Evolutionary conservation across 108 stramenopile species (phyloP), one percentile per base, ranked within the genome.

Genomic region (Conticribra weissflogii): DNA sequence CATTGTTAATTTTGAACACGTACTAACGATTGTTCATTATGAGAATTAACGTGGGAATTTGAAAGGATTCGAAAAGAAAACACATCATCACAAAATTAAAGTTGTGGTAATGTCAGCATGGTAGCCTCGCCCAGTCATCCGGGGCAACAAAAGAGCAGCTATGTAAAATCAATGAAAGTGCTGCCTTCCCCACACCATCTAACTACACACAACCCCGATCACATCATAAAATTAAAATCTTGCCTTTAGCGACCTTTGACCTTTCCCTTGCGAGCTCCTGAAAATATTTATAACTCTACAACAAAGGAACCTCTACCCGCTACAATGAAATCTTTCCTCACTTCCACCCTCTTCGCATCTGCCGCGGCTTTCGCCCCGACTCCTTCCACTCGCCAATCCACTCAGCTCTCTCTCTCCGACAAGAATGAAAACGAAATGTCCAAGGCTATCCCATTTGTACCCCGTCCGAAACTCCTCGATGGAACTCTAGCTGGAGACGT

Each of bases 401-500:
- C 58, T 3, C 19, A 33, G 18, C 63, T 48, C 58, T 72, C 81
- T 54, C 48, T 57, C 18, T 15, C 57, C 34, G 77, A 59, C 56
- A 82, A 73, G 19, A 68, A 82, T 32, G 53, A 71, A 7, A 51
- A 74, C 17, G 81, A 86, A 22, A 88, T 83, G 85, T 86, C 84
- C 61, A 70, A 83, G 59, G 83, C 93, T 16, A 79, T 94, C 32
- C 93, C 93, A 14, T 94, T 94, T 59, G 78, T 62, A 5, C 67
- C 85, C 25, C 81, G 88, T 36, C 93, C 93, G 44, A 86, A 89
- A 65, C 47, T 89, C 27, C 82, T 94, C 46, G 90, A 90, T 58
- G 90, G 88, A 52, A 78, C 83, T 25, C 55, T 94, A 12, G 73
- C 93, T 21, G 93, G 88, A 25, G 89, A 94, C 77, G 88, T 78